Percentiles rank a stretch among this genome's conserved stretches.
These are phyloP conservation scores for Prunus dulcis DNA, from an alignment of 306 rosid species.

Conservation along the genomic window DNA sequence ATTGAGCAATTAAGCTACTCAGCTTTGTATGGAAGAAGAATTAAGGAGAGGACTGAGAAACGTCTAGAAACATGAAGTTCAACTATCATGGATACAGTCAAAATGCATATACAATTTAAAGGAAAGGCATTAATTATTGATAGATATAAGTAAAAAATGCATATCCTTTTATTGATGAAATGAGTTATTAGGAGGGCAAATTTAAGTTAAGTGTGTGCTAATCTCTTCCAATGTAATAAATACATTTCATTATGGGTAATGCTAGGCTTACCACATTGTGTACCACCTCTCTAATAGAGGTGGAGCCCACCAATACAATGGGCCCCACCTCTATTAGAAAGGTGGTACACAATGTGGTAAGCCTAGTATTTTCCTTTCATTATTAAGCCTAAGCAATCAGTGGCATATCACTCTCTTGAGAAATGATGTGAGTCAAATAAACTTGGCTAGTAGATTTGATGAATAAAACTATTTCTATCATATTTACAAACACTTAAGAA, in stretches of 20 bases:
- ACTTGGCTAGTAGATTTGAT: background rate
- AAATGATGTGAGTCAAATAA: background rate
- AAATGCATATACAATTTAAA: conserved; percentile 9
- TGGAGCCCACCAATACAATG: too few species aligned
- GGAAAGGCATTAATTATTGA: conserved; percentile 12
- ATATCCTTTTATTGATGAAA: background rate
- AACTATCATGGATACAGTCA: conserved; percentile 7
- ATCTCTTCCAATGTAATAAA: background rate
- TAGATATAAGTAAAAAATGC: background rate
- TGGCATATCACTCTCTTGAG: background rate
- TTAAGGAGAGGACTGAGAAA: background rate
- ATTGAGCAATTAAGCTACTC: background rate
- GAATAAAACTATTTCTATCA: background rate
- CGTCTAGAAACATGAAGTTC: background rate
- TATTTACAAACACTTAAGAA: background rate
- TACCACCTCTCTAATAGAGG: too few species aligned
- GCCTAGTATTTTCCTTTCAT: background rate
- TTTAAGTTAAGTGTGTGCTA: background rate
- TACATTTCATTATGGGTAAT: background rate
- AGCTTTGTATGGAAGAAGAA: background rate
- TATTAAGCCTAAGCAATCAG: background rate
- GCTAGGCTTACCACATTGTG: too few species aligned
- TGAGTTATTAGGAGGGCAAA: background rate
- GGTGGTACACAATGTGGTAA: too few species aligned
- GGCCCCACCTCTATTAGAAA: too few species aligned